Evolutionary conservation across 164 flowering plant genomes (phyloP), one percentile per base, ranked within the genome.

Genomic region (Magnolia kwangsiensis): DNA sequence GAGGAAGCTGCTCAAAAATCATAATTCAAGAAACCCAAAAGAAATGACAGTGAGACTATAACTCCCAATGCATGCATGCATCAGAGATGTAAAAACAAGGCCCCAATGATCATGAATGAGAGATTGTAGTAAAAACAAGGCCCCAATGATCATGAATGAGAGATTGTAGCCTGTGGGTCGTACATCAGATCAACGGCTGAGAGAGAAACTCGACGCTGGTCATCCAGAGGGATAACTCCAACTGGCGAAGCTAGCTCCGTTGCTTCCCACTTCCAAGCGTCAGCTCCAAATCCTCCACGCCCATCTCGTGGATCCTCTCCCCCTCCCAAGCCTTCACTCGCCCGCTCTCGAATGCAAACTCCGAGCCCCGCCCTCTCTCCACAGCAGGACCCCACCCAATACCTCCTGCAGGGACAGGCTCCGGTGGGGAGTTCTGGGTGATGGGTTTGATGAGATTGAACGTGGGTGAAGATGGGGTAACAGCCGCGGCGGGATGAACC

Each of bases 241-340:
- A 37, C 45, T 37, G 45, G 45, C 7, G 45, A 37, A 37, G 7
- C 45, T 37, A 66, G 51, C 75, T 45, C 45, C 45, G 59, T n/a
- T 73, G 76, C 79, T 91, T 94, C 37, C 88, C 84, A 73, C 81
- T 87, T 4, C 97, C 97, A 23, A 95, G 94, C 0, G 97, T 95
- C 79, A 95, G 96, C 85, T 95, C 98, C 72, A 95, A 77, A 84
- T 92, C 97, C 67, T 95, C 98, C 20, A 87, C 83, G 0, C 87
- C 96, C 2, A 92, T 75, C 55, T 94, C 98, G 80, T 90, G 96
- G 74, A 92, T 92, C 76, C 86, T 89, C 88, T 95, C 98, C 8
- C 98, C 98, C 71, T 95, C 98, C 98, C 98, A 95, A 0, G 98
- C 82, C 78, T 83, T 95, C 73, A 95, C 94, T 55, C 79, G 83